Evolutionary conservation across 2,329 filamentous ascomycete genomes (phyloP), one percentile per base, ranked within the genome.

Genomic region (Aspergillus versicolor): DNA sequence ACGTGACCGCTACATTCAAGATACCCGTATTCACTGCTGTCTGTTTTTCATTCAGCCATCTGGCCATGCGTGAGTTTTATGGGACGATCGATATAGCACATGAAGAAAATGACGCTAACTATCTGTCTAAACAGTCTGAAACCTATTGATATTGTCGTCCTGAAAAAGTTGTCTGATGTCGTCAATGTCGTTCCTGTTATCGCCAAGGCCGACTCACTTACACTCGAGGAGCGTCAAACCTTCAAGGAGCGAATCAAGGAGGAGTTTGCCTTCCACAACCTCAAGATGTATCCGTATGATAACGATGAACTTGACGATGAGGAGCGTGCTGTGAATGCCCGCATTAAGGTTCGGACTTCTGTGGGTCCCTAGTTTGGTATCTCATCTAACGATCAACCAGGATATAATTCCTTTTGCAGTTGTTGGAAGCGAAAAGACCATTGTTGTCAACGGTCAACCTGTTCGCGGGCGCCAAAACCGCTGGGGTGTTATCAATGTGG

Each of bases 211-310:
- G 94, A 99, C 77, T 94, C 92, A 52, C 82, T 99, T 72, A 99
- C 94, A 13, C 83, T 97, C 34, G 93, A 99, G 79, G 94, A 99
- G 85, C 89, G 94, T 68, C 87, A 87, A 74, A 90, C 89, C 49
- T 99, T 99, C 87, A 99, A 99, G 87, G 91, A 97, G 82, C 87
- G 89, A 76, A 99, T 99, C 83, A 97, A 96, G 89, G 94, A 97
- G 84, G 94, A 99, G 78, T 99, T 99, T 76, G 83, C 90, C 58
- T 99, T 99, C 89, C 94, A 99, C 86, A 97, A 97, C 84, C 86
- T 99, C 73, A 93, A 96, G 84, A 99, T 99, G 94, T 99, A 96
- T 84, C 94, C 94, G 60, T 99, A 99, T 77, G 94, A 99, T 78
- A 97, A 97, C 75, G 94, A 99, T 70, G 94, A 99, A 83, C 89